These are phyloP conservation scores for Aspergillus sojae DNA, from an alignment of 2,329 filamentous ascomycete species.

Conservation along the genomic window DNA sequence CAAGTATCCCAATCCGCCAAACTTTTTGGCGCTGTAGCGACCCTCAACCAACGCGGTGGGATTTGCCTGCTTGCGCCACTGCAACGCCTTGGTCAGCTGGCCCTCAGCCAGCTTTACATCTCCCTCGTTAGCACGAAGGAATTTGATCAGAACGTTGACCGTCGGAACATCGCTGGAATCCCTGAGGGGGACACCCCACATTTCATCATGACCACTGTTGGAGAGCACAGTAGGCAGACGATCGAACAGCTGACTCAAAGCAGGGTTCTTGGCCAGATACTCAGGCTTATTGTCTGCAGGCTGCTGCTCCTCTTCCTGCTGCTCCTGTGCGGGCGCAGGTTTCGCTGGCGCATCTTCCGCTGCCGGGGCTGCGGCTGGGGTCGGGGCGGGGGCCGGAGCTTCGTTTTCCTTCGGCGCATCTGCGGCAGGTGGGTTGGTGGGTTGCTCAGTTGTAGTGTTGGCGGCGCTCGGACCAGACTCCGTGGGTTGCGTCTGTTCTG, in stretches of 20 bases:
- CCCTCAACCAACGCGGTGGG: slow-evolving; percentile 67
- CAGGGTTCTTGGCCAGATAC: slow-evolving; percentile 40
- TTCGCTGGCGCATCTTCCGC: background rate
- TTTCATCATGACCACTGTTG: slow-evolving; percentile 68
- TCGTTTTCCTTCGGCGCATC: slow-evolving; percentile 10
- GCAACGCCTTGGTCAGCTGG: slow-evolving; percentile 76
- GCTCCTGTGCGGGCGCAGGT: slow-evolving; percentile 10
- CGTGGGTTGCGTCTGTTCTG: slow-evolving; percentile 14
- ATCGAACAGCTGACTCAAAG: slow-evolving; percentile 60
- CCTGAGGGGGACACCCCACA: slow-evolving; percentile 79
- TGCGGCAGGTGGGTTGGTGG: background rate
- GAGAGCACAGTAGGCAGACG: slow-evolving; percentile 61
- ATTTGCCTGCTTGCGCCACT: slow-evolving; percentile 79
- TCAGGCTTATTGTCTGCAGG: slow-evolving; percentile 26
- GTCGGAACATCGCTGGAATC: slow-evolving; percentile 66
- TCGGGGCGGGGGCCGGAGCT: slow-evolving; percentile 8
- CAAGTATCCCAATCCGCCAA: slow-evolving; percentile 77
- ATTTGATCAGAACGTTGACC: slow-evolving; percentile 87
- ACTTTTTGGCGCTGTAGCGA: slow-evolving; percentile 69
- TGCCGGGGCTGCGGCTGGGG: slow-evolving; percentile 4
- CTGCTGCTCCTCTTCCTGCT: slow-evolving; percentile 32
- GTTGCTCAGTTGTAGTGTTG: slow-evolving; percentile 5
- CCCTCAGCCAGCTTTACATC: slow-evolving; percentile 72
- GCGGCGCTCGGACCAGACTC: slow-evolving; percentile 9
- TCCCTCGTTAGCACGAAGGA: slow-evolving; percentile 83